These are phyloP conservation scores for Conringia planisiliqua DNA, from an alignment of 345 rosid genomes.

Conservation along the genomic window DNA sequence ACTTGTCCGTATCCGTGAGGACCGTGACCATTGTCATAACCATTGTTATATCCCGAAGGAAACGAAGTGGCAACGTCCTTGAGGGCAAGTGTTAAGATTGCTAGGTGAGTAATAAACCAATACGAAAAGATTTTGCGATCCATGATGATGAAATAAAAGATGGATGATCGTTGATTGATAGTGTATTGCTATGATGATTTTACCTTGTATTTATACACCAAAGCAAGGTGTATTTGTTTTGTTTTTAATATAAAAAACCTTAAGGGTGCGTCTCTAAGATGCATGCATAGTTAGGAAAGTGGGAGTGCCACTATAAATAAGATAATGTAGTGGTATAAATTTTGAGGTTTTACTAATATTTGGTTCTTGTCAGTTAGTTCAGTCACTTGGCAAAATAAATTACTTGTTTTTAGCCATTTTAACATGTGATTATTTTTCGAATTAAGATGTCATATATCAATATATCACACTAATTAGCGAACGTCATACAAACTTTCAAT, in stretches of 20 bases:
- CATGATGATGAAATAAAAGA: slow-evolving; percentile 19
- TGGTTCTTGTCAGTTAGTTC: slow-evolving; percentile 19
- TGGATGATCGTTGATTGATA: background rate
- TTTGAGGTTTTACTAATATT: slow-evolving; percentile 3
- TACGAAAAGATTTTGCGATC: slow-evolving; percentile 5
- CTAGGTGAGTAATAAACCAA: background rate
- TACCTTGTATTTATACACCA: slow-evolving; percentile 29
- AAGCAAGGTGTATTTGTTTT: background rate
- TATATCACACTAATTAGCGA: background rate
- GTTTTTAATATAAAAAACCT: background rate
- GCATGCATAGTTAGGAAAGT: slow-evolving; percentile 31
- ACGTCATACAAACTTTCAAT: background rate
- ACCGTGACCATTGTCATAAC: slow-evolving; percentile 23
- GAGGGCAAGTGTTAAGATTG: slow-evolving; percentile 24
- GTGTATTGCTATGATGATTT: slow-evolving; percentile 19
- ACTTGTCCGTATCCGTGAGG: background rate
- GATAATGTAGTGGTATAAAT: slow-evolving; percentile 15
- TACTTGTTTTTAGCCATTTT: background rate
- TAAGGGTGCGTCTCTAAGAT: slow-evolving; percentile 30
- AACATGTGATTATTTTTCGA: slow-evolving; percentile 18
- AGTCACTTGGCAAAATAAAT: slow-evolving; percentile 11
- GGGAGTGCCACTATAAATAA: slow-evolving; percentile 28
- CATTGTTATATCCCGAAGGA: slow-evolving; percentile 29
- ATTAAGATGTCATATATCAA: background rate
- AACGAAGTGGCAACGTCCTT: slow-evolving; percentile 11